phyloP scores from a whole-genome alignment of 2,329 filamentous ascomycete species.

The Aspergillus carbonarius region DNA sequence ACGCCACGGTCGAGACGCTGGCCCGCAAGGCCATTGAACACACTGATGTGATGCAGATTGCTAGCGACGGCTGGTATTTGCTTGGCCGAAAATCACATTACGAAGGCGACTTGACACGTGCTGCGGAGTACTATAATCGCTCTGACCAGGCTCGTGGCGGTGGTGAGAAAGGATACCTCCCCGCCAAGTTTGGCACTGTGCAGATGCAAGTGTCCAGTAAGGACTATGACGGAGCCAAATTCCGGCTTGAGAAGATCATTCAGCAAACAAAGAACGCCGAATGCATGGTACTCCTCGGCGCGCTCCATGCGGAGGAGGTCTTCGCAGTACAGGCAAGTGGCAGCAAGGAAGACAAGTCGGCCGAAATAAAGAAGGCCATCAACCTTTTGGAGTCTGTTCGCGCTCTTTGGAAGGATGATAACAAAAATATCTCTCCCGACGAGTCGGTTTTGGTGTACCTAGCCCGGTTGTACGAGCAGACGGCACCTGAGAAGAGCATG shows the following conservation, averaged over 20 bases:
- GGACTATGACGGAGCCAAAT: constrained; percentile 87
- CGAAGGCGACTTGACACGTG: constrained; percentile 69
- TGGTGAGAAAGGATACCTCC: constrained; percentile 84
- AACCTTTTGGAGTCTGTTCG: constrained; percentile 80
- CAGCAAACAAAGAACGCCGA: constrained; percentile 81
- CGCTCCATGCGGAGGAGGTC: constrained; percentile 90
- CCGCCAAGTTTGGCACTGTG: constrained; percentile 90
- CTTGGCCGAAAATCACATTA: constrained; percentile 90
- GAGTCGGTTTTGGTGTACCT: constrained; percentile 87
- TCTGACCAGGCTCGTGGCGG: constrained; percentile 91
- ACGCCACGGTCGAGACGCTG: constrained; percentile 78
- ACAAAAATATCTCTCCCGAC: constrained; percentile 78
- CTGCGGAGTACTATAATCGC: constrained; percentile 81
- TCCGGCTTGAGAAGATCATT: constrained; percentile 89
- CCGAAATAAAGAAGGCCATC: constrained; percentile 83
- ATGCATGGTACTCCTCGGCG: constrained; percentile 87
- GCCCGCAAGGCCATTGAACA: constrained; percentile 92
- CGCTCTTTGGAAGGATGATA: constrained; percentile 86
- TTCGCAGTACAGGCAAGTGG: constrained; percentile 73
- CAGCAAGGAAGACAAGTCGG: constrained; percentile 87
- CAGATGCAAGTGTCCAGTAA: constrained; percentile 83
- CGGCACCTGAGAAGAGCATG: constrained; percentile 84
- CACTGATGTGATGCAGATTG: constrained; percentile 93
- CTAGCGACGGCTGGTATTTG: constrained; percentile 96
- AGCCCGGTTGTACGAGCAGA: constrained; percentile 82